A percentile compares a stretch with the other conserved stretches of the same genome.
These are phyloP conservation scores for Schizonepeta tenuifolia DNA, from an alignment of 257 asterid genomes.

Conservation along the genomic window DNA sequence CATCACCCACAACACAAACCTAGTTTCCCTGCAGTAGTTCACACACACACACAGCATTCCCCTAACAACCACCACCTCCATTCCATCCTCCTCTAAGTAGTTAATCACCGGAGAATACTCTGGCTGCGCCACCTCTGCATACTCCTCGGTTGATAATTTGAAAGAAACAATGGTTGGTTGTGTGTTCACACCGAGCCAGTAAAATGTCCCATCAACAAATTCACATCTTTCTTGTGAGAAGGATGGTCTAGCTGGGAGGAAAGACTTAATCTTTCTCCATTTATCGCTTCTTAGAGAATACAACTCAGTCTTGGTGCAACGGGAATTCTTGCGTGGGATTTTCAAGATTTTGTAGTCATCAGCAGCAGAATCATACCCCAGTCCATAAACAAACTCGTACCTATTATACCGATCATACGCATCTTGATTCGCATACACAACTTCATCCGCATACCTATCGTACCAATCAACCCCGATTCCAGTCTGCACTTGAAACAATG, in stretches of 20 bases:
- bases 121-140: background rate
- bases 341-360: conserved; percentile 11
- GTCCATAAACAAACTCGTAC: background rate
- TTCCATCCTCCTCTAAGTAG: background rate
- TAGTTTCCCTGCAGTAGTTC: background rate
- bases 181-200: background rate
- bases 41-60: conserved; percentile 2
- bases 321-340: background rate
- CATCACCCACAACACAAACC: conserved; percentile 18
- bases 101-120: background rate
- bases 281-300: background rate
- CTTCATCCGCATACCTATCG: background rate
- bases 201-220: background rate
- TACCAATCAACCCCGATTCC: background rate
- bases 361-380: conserved; percentile 4
- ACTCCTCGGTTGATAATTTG: background rate
- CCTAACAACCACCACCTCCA: conserved; percentile 10
- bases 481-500: background rate
- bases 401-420: background rate
- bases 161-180: background rate
- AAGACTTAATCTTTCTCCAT: background rate
- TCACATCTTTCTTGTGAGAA: background rate
- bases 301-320: background rate
- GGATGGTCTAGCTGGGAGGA: background rate
- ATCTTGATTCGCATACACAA: background rate